Percentiles rank a stretch among this genome's conserved stretches.
Evolutionary conservation across 495 filamentous ascomycete species (phyloP).

Genomic region (Aspergillus haitiensis): DNA sequence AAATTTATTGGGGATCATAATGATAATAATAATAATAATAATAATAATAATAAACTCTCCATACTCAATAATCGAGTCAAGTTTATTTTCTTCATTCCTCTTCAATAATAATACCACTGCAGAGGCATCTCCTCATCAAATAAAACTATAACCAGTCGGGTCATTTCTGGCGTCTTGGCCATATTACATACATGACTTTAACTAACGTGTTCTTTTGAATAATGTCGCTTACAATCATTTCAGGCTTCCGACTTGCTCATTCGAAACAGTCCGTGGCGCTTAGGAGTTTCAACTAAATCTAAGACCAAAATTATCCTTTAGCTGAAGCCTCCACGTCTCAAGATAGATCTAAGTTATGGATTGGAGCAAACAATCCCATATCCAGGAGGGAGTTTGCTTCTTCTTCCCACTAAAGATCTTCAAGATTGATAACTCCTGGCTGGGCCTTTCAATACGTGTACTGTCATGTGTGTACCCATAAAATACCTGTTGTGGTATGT

Average conservation of each 20-base stretch:
- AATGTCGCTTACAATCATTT: background rate
- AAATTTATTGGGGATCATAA: background rate
- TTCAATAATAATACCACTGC: too few relatives aligned
- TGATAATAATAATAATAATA: background rate
- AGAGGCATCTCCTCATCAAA: too few relatives aligned
- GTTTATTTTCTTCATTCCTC: background rate
- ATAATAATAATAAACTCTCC: background rate
- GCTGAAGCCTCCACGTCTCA: background rate
- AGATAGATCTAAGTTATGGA: background rate
- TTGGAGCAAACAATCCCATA: background rate
- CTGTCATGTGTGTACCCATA: too few relatives aligned
- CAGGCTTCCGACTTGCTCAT: background rate
- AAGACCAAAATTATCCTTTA: conserved; percentile 11
- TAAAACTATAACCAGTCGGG: too few relatives aligned
- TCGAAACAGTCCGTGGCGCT: too few relatives aligned
- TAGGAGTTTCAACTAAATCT: background rate
- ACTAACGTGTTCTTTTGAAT: conserved; percentile 1
- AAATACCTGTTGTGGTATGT: too few relatives aligned
- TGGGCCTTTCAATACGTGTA: too few relatives aligned
- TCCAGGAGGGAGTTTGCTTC: background rate
- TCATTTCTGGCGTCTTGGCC: too few relatives aligned
- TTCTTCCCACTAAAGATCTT: background rate
- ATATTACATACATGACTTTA: too few relatives aligned
- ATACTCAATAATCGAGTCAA: background rate
- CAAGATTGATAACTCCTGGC: too few relatives aligned